phyloP scores from a whole-genome alignment of 192 early-diverging fungal genomes.

The Oehlia diaphana region DNA sequence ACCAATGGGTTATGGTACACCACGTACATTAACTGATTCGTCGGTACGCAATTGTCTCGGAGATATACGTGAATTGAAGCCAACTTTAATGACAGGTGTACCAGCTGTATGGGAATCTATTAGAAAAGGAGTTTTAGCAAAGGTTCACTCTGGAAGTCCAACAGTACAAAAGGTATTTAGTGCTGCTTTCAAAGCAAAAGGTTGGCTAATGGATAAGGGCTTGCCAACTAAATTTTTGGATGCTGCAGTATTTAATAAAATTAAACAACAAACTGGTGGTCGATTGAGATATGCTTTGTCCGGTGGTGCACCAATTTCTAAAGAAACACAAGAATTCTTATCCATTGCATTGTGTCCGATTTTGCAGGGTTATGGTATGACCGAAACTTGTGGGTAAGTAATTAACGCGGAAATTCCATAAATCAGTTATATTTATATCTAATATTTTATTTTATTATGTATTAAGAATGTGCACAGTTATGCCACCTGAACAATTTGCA shows the following conservation, averaged over 20 bases:
- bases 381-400: conserved; percentile 65
- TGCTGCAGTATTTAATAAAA: conserved; percentile 76
- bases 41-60: conserved; percentile 66
- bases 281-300: conserved; percentile 76
- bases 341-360: conserved; percentile 75
- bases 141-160: conserved; percentile 54
- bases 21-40: conserved; percentile 70
- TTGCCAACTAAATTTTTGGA: conserved; percentile 75
- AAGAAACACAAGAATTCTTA: conserved; percentile 84
- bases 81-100: conserved; percentile 80
- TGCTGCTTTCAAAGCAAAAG: conserved; percentile 73
- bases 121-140: conserved; percentile 76
- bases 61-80: conserved; percentile 72
- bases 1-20: conserved; percentile 64
- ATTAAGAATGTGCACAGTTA: conserved; percentile 61
- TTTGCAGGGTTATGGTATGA: conserved; percentile 86
- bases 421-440: not conserved
- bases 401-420: not conserved
- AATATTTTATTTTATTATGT: conserved; percentile 12
- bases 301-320: conserved; percentile 87
- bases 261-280: conserved; percentile 84
- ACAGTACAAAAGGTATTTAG: conserved; percentile 71
- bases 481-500: conserved; percentile 59
- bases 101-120: conserved; percentile 88
- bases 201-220: conserved; percentile 58